Evolutionary conservation across 768 basidiomycete species (phyloP).

Genomic region (Lactarius vividus): DNA sequence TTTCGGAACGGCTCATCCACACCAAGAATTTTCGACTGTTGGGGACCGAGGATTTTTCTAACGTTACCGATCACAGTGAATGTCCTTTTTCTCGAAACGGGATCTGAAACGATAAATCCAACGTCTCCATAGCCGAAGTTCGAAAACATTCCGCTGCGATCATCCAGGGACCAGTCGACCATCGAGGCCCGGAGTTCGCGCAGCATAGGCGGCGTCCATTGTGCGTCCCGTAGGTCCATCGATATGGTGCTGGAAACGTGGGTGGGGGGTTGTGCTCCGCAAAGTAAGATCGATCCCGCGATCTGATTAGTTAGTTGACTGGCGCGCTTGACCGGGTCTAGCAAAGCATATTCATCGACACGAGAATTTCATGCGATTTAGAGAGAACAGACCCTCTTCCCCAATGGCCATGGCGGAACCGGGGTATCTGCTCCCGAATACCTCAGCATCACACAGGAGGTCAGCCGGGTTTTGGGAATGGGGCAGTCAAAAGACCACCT

Average conservation of each 20-base stretch:
- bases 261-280: slow-evolving; percentile 8
- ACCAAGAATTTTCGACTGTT: slow-evolving; percentile 4
- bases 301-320: slow-evolving; percentile 15
- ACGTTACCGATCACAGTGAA: slow-evolving; percentile 9
- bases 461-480: background rate
- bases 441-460: background rate
- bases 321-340: slow-evolving; percentile 12
- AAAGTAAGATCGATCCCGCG: slow-evolving; percentile 9
- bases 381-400: slow-evolving; percentile 10
- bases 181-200: slow-evolving; percentile 19
- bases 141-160: slow-evolving; percentile 17
- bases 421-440: slow-evolving; percentile 16
- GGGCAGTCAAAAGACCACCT: background rate
- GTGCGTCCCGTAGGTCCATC: slow-evolving; percentile 4
- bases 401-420: slow-evolving; percentile 4
- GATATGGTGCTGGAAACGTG: slow-evolving; percentile 6
- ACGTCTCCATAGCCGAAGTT: slow-evolving; percentile 14
- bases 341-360: background rate
- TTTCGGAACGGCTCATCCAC: slow-evolving; percentile 12
- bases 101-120: slow-evolving; percentile 11
- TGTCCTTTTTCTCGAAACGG: slow-evolving; percentile 3
- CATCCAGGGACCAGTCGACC: slow-evolving; percentile 9
- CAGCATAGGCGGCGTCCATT: slow-evolving; percentile 15
- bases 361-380: background rate
- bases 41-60: slow-evolving; percentile 1